phyloP scores from a whole-genome alignment of 371 early-diverging fungal genomes.

The Mucor mucedo region DNA sequence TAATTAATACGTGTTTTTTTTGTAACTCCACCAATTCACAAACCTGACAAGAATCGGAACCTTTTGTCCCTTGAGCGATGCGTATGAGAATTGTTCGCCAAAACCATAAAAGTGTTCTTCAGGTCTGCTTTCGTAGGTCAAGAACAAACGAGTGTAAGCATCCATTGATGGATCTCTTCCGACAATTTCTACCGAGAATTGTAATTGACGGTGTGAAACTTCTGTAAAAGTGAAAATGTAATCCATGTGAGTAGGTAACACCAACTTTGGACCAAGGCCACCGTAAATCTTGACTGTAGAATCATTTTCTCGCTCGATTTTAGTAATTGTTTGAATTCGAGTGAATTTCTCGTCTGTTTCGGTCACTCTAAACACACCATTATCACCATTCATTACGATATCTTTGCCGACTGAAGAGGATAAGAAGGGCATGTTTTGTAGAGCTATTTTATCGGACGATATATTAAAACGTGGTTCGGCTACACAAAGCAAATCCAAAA shows the following conservation, averaged over 20 bases:
- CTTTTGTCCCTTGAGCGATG: constrained; percentile 49
- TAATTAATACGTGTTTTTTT: constrained; percentile 4
- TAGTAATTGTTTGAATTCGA: constrained; percentile 46
- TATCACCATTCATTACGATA: constrained; percentile 24
- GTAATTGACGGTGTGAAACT: constrained; percentile 35
- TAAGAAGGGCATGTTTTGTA: constrained; percentile 49
- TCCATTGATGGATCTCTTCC: constrained; percentile 36
- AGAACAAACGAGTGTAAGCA: constrained; percentile 26
- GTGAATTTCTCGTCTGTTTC: constrained; percentile 42
- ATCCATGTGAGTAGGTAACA: constrained; percentile 37
- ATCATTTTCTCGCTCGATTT: constrained; percentile 25
- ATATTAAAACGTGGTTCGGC: constrained; percentile 15
- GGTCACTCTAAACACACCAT: constrained; percentile 35
- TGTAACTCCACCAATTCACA: not conserved
- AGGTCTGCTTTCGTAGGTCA: constrained; percentile 30
- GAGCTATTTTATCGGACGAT: constrained; percentile 22
- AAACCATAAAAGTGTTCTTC: constrained; percentile 53
- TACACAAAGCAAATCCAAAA: not conserved
- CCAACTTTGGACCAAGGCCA: constrained; percentile 41
- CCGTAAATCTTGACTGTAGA: constrained; percentile 32
- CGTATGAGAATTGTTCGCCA: constrained; percentile 48
- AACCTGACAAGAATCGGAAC: constrained; percentile 49
- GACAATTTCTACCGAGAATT: constrained; percentile 33
- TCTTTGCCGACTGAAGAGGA: constrained; percentile 39
- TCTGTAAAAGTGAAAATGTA: constrained; percentile 38